phyloP scores from a whole-genome alignment of 441 rosid genomes.

The Aquilaria agallochum region DNA sequence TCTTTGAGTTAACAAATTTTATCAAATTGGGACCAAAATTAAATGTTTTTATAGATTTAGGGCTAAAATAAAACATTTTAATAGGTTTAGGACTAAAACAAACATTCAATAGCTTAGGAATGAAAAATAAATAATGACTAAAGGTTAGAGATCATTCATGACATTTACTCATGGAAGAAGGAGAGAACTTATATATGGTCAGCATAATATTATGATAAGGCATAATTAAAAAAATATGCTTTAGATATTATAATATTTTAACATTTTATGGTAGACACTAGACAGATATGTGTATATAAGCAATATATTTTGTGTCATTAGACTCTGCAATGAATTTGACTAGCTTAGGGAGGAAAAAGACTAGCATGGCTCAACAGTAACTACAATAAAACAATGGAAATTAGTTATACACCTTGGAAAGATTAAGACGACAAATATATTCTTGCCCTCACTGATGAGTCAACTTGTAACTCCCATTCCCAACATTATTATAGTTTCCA shows the following conservation, averaged over 20 bases:
- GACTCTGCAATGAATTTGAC: conserved; percentile 6
- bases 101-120: no score
- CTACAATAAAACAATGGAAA: conserved; percentile 12
- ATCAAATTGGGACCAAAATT: no score
- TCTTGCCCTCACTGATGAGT: conserved; percentile 16
- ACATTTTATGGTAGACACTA: not conserved
- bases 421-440: conserved; percentile 18
- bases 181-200: not conserved
- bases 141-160: no score
- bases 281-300: not conserved
- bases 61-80: no score
- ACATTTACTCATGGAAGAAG: no score
- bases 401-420: conserved; percentile 7
- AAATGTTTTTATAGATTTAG: no score
- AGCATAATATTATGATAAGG: not conserved
- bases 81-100: no score
- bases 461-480: conserved; percentile 12
- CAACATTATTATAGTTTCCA: conserved; percentile 21
- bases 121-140: no score
- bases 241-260: not conserved
- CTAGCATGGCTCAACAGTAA: conserved; percentile 17
- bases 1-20: no score
- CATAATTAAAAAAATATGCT: conserved; percentile 5
- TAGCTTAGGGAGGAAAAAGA: conserved; percentile 18
- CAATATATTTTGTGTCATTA: conserved; percentile 1